Conservation (phyloP, 2,329 filamentous ascomycete species). For the Annulohypoxylon truncatum region DNA sequence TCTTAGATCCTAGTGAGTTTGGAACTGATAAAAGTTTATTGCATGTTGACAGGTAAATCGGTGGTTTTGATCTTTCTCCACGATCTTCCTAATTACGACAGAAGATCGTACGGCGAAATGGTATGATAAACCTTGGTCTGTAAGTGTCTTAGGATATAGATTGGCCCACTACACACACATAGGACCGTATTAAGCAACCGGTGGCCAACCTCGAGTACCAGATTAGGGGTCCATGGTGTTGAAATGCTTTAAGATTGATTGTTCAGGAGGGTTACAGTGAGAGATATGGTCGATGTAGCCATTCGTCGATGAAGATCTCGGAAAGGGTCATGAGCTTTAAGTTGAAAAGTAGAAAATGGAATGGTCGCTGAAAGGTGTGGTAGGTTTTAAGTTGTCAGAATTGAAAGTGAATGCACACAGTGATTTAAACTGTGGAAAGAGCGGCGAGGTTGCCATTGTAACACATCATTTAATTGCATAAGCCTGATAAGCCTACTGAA, state of each 20-base stretch:
- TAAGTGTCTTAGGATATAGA: slow-evolving; percentile 14
- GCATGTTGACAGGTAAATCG: slow-evolving; percentile 13
- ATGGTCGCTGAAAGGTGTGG: background rate
- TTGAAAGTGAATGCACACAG: slow-evolving; percentile 17
- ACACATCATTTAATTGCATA: slow-evolving; percentile 21
- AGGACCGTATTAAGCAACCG: slow-evolving; percentile 18
- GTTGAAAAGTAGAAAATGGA: slow-evolving; percentile 7
- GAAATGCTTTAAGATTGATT: slow-evolving; percentile 24
- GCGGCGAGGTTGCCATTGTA: background rate
- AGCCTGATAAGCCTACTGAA: no score
- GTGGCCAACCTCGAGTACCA: slow-evolving; percentile 15
- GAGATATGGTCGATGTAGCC: slow-evolving; percentile 17
- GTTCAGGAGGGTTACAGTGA: slow-evolving; percentile 33
- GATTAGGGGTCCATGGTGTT: slow-evolving; percentile 27
- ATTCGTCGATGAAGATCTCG: slow-evolving; percentile 10
- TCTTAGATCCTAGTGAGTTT: slow-evolving; percentile 2
- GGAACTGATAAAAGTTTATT: background rate
- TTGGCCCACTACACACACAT: slow-evolving; percentile 17
- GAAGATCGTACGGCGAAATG: slow-evolving; percentile 38
- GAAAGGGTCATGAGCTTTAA: slow-evolving; percentile 28
- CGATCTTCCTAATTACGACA: slow-evolving; percentile 36
- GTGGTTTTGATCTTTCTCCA: slow-evolving; percentile 39
- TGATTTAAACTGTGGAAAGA: background rate
- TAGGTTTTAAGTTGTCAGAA: background rate
- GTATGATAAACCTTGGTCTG: slow-evolving; percentile 31